Conservation (phyloP, 2,329 filamentous ascomycete genomes). For the Exophiala phaeomuriformis region DNA sequence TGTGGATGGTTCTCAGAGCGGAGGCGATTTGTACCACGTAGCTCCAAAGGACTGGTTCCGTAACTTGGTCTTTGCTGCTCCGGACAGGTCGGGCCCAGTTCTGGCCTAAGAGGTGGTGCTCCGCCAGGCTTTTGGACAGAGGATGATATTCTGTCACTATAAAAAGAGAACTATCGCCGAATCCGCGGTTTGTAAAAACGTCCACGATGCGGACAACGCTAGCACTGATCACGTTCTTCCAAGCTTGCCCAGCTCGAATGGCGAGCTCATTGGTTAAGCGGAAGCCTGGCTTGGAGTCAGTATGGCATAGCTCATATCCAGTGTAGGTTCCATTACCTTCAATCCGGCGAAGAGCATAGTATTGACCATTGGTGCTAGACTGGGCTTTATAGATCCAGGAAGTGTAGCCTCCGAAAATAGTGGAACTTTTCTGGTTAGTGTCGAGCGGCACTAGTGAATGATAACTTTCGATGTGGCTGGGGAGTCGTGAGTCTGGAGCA, state of each 20-base stretch:
- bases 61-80: constrained; percentile 46
- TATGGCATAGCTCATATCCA: constrained; percentile 1
- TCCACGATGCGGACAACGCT: constrained; percentile 82
- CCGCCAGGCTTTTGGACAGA: constrained; percentile 77
- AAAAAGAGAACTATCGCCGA: constrained; percentile 89
- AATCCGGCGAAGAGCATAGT: constrained; percentile 79
- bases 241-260: constrained; percentile 76
- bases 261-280: constrained; percentile 82
- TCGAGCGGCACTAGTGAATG: constrained; percentile 89
- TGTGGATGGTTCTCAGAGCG: constrained; percentile 79
- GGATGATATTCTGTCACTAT: constrained; percentile 93
- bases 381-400: constrained; percentile 95
- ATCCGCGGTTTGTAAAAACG: constrained; percentile 85
- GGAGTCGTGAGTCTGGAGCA: constrained; percentile 57
- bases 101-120: constrained; percentile 55
- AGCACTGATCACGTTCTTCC: constrained; percentile 76
- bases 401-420: constrained; percentile 69
- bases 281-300: constrained; percentile 51
- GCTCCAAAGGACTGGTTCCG: constrained; percentile 76
- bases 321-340: constrained; percentile 51
- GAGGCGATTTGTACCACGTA: constrained; percentile 89
- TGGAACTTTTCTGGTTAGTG: constrained; percentile 68
- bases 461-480: constrained; percentile 72
- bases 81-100: constrained; percentile 39
- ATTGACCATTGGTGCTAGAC: constrained; percentile 77